phyloP scores from a whole-genome alignment of 1,284 basidiomycete species.

The Psilocybe mexicana region DNA sequence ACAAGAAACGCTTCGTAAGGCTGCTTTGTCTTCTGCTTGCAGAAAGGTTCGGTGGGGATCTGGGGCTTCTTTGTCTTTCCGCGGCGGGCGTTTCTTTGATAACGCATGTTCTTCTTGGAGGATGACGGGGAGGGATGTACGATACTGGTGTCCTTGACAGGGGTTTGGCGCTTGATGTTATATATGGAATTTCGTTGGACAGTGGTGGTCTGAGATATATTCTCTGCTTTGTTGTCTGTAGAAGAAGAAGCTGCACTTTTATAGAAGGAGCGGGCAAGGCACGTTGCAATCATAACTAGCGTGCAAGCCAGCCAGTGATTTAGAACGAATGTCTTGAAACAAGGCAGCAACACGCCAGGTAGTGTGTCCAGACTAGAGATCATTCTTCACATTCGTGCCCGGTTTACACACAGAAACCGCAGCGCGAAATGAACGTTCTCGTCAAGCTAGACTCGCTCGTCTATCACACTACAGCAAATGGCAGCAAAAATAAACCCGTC shows the following conservation, averaged over 20 bases:
- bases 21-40: constrained; percentile 41
- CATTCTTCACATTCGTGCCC: constrained; percentile 1
- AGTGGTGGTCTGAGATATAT: constrained; percentile 12
- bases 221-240: constrained; percentile 15
- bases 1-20: constrained; percentile 73
- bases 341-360: neutral
- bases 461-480: neutral
- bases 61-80: constrained; percentile 22
- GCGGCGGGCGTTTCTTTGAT: constrained; percentile 23
- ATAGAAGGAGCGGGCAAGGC: constrained; percentile 30
- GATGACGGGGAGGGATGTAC: neutral
- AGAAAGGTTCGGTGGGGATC: neutral
- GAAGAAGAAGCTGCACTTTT: constrained; percentile 19
- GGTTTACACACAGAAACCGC: neutral
- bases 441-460: neutral
- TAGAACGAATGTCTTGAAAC: constrained; percentile 3
- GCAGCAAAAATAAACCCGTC: neutral
- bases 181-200: constrained; percentile 1
- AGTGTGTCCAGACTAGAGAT: neutral
- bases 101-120: constrained; percentile 26
- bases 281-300: constrained; percentile 31
- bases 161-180: neutral
- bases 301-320: constrained; percentile 18
- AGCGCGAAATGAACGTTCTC: neutral
- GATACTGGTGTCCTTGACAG: neutral